Percentiles rank a stretch among this genome's conserved stretches.
phyloP scores from a whole-genome alignment of 371 early-diverging fungal species.

The Mortierella sp. region DNA sequence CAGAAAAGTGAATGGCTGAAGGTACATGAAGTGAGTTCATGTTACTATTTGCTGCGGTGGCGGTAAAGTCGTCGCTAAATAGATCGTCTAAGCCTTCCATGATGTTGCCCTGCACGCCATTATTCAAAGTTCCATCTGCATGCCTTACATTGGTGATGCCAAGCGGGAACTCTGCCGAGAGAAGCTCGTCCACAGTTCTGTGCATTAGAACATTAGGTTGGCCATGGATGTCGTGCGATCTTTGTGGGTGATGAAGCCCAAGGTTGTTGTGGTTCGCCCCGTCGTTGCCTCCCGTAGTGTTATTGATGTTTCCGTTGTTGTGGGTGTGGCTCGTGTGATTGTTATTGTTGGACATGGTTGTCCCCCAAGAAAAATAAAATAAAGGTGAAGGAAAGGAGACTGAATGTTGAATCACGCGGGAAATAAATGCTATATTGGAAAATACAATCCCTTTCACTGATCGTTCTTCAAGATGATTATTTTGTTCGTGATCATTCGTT shows the following conservation, averaged over 20 bases:
- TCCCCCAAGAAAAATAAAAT: not conserved
- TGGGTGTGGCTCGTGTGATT: slow-evolving; percentile 9
- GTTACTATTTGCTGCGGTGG: slow-evolving; percentile 5
- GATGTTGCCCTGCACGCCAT: slow-evolving; percentile 33
- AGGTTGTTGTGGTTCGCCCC: slow-evolving; percentile 9
- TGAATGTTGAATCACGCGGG: not conserved
- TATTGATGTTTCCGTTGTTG: slow-evolving; percentile 4
- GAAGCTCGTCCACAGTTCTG: slow-evolving; percentile 40
- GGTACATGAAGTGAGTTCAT: not conserved
- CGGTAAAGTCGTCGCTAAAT: slow-evolving; percentile 41
- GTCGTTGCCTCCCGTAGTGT: slow-evolving; percentile 4
- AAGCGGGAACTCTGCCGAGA: slow-evolving; percentile 50
- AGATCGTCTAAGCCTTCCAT: slow-evolving; percentile 54
- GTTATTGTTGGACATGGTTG: slow-evolving; percentile 27
- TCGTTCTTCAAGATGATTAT: not conserved
- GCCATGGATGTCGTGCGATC: slow-evolving; percentile 26
- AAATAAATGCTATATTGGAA: not conserved
- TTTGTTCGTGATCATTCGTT: not conserved
- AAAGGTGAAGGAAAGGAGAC: not conserved
- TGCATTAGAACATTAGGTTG: slow-evolving; percentile 37
- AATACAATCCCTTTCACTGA: not conserved
- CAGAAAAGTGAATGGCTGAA: slow-evolving; percentile 19
- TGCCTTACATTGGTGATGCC: slow-evolving; percentile 32
- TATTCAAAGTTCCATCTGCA: slow-evolving; percentile 18
- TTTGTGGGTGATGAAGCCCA: slow-evolving; percentile 13